Evolutionary conservation across 1,284 basidiomycete species (phyloP).

Genomic region (Melampsora occidentalis): DNA sequence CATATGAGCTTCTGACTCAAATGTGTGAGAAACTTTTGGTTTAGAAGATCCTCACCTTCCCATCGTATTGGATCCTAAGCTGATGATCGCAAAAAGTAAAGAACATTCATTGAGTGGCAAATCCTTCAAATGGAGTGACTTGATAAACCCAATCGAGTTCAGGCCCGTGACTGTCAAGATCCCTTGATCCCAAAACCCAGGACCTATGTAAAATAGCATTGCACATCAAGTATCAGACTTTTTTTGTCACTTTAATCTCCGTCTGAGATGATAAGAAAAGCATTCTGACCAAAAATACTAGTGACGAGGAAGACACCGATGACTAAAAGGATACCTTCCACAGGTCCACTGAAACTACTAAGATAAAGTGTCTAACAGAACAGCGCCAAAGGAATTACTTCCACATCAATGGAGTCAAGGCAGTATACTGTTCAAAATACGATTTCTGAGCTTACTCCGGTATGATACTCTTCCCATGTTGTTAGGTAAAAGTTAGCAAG

Average conservation of each 20-base stretch:
- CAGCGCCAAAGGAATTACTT: background rate
- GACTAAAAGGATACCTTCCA: slow-evolving; percentile 92
- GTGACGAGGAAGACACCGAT: slow-evolving; percentile 73
- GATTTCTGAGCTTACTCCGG: slow-evolving; percentile 59
- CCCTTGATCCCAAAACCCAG: slow-evolving; percentile 77
- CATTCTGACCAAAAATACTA: slow-evolving; percentile 64
- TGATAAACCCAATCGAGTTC: slow-evolving; percentile 60
- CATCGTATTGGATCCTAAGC: slow-evolving; percentile 75
- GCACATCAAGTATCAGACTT: background rate
- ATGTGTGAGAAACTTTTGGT: background rate
- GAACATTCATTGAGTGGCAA: slow-evolving; percentile 80
- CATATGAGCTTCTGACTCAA: slow-evolving; percentile 40
- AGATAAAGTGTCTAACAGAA: slow-evolving; percentile 70
- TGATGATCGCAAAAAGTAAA: slow-evolving; percentile 76
- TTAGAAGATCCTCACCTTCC: slow-evolving; percentile 59
- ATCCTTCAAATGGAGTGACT: slow-evolving; percentile 55
- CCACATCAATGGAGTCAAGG: slow-evolving; percentile 21
- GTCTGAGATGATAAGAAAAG: background rate
- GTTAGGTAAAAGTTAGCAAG: slow-evolving; percentile 90
- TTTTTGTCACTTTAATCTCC: background rate
- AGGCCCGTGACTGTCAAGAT: slow-evolving; percentile 66
- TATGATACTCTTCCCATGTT: slow-evolving; percentile 98
- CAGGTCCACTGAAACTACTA: slow-evolving; percentile 90
- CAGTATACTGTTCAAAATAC: background rate
- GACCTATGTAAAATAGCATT: slow-evolving; percentile 49